Conservation (phyloP, 768 basidiomycete species). For the Pluteus cervinus region DNA sequence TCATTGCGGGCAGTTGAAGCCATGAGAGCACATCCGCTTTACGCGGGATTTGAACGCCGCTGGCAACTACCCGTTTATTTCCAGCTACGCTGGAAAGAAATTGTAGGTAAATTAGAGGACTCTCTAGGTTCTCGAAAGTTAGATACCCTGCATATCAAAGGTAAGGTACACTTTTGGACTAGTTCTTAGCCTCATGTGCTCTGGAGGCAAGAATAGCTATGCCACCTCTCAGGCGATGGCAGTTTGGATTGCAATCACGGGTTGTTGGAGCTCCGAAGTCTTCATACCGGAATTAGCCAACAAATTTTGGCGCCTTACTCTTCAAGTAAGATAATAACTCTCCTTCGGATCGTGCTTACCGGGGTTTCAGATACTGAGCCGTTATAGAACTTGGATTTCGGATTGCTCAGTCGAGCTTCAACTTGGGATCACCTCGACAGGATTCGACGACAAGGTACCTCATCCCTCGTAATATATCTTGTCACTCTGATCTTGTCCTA, state of each 20-base stretch:
- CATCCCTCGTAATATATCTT: constrained; percentile 2
- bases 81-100: constrained; percentile 95
- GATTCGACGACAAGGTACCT: constrained; percentile 26
- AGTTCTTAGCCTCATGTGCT: constrained; percentile 9
- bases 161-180: constrained; percentile 21
- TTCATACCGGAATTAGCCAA: constrained; percentile 77
- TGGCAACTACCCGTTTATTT: constrained; percentile 99
- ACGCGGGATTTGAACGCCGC: constrained; percentile 66
- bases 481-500: constrained; percentile 8
- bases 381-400: constrained; percentile 82
- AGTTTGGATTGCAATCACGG: constrained; percentile 64
- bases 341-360: constrained; percentile 1
- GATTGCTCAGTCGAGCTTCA: no score
- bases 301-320: constrained; percentile 86
- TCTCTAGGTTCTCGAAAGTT: constrained; percentile 39
- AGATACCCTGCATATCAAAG: constrained; percentile 32
- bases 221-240: constrained; percentile 60
- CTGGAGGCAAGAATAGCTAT: constrained; percentile 32
- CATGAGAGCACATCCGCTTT: constrained; percentile 71
- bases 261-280: constrained; percentile 85
- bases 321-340: constrained; percentile 58
- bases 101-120: constrained; percentile 73
- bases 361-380: constrained; percentile 61
- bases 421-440: no score
- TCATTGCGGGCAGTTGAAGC: constrained; percentile 61